Base-by-base conservation (phyloP, 495 filamentous ascomycete genomes). In the Glonium stellatum region DNA sequence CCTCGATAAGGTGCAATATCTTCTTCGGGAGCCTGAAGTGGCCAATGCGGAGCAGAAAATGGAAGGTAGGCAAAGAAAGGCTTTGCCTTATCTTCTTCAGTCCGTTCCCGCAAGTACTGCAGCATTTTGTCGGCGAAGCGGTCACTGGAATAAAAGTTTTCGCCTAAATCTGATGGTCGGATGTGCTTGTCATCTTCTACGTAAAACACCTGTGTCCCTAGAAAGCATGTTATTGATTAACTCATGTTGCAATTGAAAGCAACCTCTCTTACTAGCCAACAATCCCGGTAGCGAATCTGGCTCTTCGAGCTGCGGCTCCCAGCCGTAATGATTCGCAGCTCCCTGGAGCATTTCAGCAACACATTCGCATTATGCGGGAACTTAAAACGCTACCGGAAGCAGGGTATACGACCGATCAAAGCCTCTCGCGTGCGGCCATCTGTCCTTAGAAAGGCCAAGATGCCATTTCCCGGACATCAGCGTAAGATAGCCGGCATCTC, bases 41-140 rank as follows among this genome's bases (percentile, higher is more conserved):
- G 82, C 81, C 82, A 84, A 62, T 85, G 82, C 23, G 82, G 82
- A 0, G 82, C 82, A 15, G 80, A 79, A 60, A 82, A 84, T 15
- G 81, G 78, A 1, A 82, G 70, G 62, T 83, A 83, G 12, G 75
- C 82, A 67, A 84, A 84, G 76, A 85, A 84, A 2, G 82, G 82
- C 48, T 76, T 75, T 19, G 76, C 71, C 27, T 75, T 70, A 21
- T 77, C 72, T 21, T 72, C 68, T 19, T 72, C 69, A 39, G 77
- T 78, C 66, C 81, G 76, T 54, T 81, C 78, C 27, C 69, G 62
- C 4, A 84, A 68, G 53, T 82, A 83, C 15, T 77, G 62, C 15
- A 83, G 57, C 69, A 84, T 74, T 44, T 79, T 78, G 49, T 81
- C 76, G 4, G 76, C 76, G 55, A 80, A 84, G 0, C 75, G 75